Percentiles rank a stretch among this genome's conserved stretches.
Evolutionary conservation across 2,329 filamentous ascomycete species (phyloP).

Genomic region (Colletotrichum sp.): DNA sequence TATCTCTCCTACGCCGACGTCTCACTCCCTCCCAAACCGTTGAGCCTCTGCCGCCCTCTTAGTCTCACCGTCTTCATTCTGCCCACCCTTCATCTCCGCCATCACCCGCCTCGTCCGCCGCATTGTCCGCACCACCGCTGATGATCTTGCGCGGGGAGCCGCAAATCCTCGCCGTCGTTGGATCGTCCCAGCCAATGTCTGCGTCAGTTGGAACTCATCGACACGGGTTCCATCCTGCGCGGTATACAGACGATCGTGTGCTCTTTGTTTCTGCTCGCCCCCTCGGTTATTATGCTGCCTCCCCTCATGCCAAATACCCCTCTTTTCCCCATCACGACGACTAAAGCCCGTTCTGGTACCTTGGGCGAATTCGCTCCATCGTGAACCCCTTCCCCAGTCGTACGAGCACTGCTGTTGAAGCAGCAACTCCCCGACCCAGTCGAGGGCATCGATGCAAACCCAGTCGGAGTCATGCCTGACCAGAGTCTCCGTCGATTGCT

Average conservation of each 20-base stretch:
- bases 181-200: background rate
- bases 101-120: background rate
- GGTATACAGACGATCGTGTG: background rate
- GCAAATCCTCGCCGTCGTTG: background rate
- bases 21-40: background rate
- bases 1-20: background rate
- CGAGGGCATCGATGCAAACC: background rate
- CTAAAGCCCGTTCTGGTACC: background rate
- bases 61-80: background rate
- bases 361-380: background rate
- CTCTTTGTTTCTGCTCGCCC: background rate
- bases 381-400: background rate
- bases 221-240: background rate
- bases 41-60: background rate
- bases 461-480: background rate
- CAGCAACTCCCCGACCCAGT: background rate
- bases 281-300: slow-evolving; percentile 14
- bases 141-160: background rate
- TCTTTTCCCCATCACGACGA: slow-evolving; percentile 2
- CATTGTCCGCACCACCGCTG: background rate
- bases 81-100: background rate
- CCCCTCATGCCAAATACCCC: background rate
- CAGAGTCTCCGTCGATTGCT: slow-evolving; percentile 5
- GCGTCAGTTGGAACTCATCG: background rate
- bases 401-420: background rate